A percentile compares a stretch with the other conserved stretches of the same genome.
phyloP scores from a whole-genome alignment of 1,284 basidiomycete genomes.

The Marasmius sp. region DNA sequence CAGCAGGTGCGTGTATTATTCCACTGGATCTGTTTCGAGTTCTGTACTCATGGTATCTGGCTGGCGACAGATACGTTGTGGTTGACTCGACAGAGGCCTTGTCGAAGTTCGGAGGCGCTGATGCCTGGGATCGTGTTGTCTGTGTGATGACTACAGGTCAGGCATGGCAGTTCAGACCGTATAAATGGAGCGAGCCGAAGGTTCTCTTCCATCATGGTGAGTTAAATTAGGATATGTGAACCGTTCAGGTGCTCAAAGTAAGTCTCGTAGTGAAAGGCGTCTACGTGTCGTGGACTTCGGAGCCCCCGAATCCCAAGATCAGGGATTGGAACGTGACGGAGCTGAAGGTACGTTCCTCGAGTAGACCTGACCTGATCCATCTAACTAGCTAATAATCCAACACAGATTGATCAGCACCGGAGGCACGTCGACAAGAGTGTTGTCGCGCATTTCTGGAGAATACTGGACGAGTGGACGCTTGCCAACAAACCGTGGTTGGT shows the following conservation, averaged over 20 bases:
- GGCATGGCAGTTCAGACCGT: constrained; percentile 95
- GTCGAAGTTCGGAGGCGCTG: constrained; percentile 79
- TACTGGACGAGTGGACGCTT: constrained; percentile 82
- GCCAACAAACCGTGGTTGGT: constrained; percentile 78
- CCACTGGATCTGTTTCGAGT: not conserved
- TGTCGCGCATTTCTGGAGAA: constrained; percentile 94
- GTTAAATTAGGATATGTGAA: constrained; percentile 20
- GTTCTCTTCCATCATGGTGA: constrained; percentile 90
- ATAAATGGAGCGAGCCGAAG: constrained; percentile 94
- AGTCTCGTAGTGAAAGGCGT: constrained; percentile 80
- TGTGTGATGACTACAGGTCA: constrained; percentile 98
- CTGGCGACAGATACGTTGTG: constrained; percentile 61
- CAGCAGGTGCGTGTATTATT: constrained; percentile 32
- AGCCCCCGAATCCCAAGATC: constrained; percentile 84
- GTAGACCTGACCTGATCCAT: not conserved
- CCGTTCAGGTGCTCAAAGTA: constrained; percentile 5
- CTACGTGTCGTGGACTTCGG: constrained; percentile 91
- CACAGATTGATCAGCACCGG: constrained; percentile 79
- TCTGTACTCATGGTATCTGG: not conserved
- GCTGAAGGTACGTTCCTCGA: constrained; percentile 64
- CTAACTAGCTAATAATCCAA: not conserved
- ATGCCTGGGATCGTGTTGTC: constrained; percentile 94
- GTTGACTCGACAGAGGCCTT: constrained; percentile 94
- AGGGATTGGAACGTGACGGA: constrained; percentile 97
- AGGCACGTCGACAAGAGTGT: constrained; percentile 95